A percentile compares a stretch with the other conserved stretches of the same genome.
Conservation (phyloP, 2,329 filamentous ascomycete species). For the Aspergillus sp. region DNA sequence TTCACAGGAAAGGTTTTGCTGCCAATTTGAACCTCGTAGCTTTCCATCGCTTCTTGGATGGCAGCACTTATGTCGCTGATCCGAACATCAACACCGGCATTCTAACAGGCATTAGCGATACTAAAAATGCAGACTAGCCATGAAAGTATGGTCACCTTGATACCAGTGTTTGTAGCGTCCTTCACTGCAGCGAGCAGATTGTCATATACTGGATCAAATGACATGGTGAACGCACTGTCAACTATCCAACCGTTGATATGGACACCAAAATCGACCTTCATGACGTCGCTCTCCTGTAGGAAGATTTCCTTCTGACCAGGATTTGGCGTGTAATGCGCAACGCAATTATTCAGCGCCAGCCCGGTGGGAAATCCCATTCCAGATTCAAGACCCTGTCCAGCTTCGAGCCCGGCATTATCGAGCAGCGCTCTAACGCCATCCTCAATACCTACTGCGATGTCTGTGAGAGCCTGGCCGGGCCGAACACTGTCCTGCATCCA, state of each 20-base stretch:
- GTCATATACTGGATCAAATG: constrained; percentile 66
- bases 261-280: constrained; percentile 75
- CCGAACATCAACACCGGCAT: constrained; percentile 50
- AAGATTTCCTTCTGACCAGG: constrained; percentile 61
- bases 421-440: constrained; percentile 47
- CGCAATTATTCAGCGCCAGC: constrained; percentile 47
- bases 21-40: constrained; percentile 52
- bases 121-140: background rate
- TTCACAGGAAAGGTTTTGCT: constrained; percentile 50
- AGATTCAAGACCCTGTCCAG: constrained; percentile 45
- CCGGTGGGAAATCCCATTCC: constrained; percentile 54
- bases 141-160: constrained; percentile 28
- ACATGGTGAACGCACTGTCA: constrained; percentile 69
- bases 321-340: constrained; percentile 53
- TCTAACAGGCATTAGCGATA: constrained; percentile 20
- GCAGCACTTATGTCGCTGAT: constrained; percentile 50
- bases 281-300: constrained; percentile 64
- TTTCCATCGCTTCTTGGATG: constrained; percentile 58
- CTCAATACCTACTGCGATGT: constrained; percentile 50
- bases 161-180: constrained; percentile 62
- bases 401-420: constrained; percentile 46
- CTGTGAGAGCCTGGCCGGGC: constrained; percentile 44
- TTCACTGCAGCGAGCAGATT: constrained; percentile 64
- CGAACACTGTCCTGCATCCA: constrained; percentile 45
- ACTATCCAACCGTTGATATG: constrained; percentile 71